These are phyloP conservation scores for Coniferiporia sulphurascens DNA, from an alignment of 1,284 basidiomycete genomes.

Conservation along the genomic window DNA sequence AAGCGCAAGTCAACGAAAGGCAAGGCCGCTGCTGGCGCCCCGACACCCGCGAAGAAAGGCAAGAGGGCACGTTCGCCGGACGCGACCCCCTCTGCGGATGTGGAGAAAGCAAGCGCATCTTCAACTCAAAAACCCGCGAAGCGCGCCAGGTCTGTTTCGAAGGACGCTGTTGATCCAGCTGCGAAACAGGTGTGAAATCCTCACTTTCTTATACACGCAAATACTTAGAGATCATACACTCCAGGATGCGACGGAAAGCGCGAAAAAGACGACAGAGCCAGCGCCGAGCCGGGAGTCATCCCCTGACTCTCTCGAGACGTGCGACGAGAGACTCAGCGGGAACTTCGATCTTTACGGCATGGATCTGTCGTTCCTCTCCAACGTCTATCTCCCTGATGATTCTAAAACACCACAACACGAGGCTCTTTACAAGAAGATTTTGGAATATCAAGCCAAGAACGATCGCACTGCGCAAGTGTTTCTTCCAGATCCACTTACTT, in stretches of 20 bases:
- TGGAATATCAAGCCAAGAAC: slow-evolving; percentile 34
- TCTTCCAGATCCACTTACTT: slow-evolving; percentile 20
- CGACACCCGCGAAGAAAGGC: no score
- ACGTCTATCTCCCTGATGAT: slow-evolving; percentile 27
- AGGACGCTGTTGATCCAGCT: background rate
- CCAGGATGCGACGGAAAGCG: no score
- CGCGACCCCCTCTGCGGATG: no score
- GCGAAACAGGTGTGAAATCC: background rate
- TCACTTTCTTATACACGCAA: background rate
- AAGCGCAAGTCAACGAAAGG: no score
- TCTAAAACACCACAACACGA: slow-evolving; percentile 26
- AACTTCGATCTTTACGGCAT: slow-evolving; percentile 39
- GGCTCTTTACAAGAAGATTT: slow-evolving; percentile 32
- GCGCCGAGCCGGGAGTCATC: background rate
- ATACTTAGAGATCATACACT: background rate
- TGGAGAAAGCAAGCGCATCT: no score
- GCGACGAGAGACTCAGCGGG: slow-evolving; percentile 20
- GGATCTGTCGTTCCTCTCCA: slow-evolving; percentile 31
- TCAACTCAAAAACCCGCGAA: background rate
- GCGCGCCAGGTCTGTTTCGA: background rate
- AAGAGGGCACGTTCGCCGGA: no score
- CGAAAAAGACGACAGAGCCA: background rate
- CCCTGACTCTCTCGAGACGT: background rate
- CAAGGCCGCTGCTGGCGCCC: no score
- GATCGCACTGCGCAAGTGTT: slow-evolving; percentile 32